Conservation (phyloP, 2,329 filamentous ascomycete genomes). For the Sclerotinia borealis region DNA sequence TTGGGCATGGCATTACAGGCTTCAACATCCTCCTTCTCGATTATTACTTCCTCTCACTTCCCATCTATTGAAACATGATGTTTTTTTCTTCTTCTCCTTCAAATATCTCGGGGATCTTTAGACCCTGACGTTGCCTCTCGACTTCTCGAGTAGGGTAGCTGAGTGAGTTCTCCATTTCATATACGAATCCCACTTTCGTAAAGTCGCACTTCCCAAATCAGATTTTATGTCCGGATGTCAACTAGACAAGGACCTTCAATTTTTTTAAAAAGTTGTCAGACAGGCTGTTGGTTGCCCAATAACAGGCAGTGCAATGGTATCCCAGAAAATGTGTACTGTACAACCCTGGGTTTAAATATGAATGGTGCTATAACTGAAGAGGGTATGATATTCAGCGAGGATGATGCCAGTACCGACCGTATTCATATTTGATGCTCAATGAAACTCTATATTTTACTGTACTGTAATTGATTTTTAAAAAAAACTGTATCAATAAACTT, state of each 20-base stretch:
- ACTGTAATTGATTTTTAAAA: no score
- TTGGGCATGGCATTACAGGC: no score
- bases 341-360: background rate
- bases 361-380: background rate
- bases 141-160: no score
- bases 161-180: background rate
- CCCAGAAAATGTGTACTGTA: background rate
- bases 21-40: no score
- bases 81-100: background rate
- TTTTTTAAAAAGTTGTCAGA: constrained; percentile 2
- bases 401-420: background rate
- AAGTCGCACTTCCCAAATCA: background rate
- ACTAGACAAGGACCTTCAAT: background rate
- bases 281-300: background rate
- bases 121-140: constrained; percentile 1
- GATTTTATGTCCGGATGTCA: constrained; percentile 10
- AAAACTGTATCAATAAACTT: background rate
- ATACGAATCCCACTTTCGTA: constrained; percentile 2
- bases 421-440: background rate
- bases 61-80: background rate
- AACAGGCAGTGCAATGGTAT: background rate
- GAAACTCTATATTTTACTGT: no score
- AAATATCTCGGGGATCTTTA: background rate
- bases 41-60: background rate
- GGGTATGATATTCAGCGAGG: background rate